These are phyloP conservation scores for Ceratobasidium sp. DNA, from an alignment of 1,284 basidiomycete genomes.

Conservation along the genomic window DNA sequence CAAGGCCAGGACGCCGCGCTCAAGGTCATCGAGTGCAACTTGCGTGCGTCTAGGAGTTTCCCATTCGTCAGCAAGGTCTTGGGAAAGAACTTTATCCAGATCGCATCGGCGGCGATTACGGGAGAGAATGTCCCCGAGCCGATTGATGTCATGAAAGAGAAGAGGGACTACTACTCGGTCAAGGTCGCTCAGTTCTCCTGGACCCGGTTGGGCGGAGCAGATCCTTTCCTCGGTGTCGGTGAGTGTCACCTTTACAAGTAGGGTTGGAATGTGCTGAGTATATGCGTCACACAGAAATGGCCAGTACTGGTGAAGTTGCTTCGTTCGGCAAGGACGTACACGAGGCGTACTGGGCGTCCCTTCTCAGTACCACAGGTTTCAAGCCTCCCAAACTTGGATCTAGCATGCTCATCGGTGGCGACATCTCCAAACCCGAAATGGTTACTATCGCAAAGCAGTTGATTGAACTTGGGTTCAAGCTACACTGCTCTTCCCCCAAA, in stretches of 20 bases:
- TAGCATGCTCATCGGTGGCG: constrained; percentile 88
- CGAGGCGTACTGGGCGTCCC: constrained; percentile 96
- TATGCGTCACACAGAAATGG: constrained; percentile 76
- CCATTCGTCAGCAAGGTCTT: constrained; percentile 99
- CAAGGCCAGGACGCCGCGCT: constrained; percentile 68
- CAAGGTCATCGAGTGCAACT: constrained; percentile 99
- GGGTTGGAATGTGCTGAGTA: constrained; percentile 13
- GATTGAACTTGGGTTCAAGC: constrained; percentile 84
- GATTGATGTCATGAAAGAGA: constrained; percentile 90
- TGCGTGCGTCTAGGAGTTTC: constrained; percentile 97
- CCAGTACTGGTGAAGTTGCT: constrained; percentile 98
- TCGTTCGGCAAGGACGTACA: constrained; percentile 93
- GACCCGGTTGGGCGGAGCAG: constrained; percentile 93
- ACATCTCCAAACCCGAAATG: constrained; percentile 84
- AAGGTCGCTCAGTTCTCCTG: constrained; percentile 99
- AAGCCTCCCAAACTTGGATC: constrained; percentile 81
- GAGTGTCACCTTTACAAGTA: constrained; percentile 48
- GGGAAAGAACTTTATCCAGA: constrained; percentile 96
- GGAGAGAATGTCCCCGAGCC: constrained; percentile 90
- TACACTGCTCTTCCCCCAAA: constrained; percentile 82
- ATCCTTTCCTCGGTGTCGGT: constrained; percentile 97
- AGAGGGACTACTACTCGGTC: constrained; percentile 93
- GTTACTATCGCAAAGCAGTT: constrained; percentile 77
- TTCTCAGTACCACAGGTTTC: constrained; percentile 90
- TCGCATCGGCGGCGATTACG: constrained; percentile 91